Base-by-base conservation (phyloP, 352 stramenopile species). In the Pythium scleroteichum region DNA sequence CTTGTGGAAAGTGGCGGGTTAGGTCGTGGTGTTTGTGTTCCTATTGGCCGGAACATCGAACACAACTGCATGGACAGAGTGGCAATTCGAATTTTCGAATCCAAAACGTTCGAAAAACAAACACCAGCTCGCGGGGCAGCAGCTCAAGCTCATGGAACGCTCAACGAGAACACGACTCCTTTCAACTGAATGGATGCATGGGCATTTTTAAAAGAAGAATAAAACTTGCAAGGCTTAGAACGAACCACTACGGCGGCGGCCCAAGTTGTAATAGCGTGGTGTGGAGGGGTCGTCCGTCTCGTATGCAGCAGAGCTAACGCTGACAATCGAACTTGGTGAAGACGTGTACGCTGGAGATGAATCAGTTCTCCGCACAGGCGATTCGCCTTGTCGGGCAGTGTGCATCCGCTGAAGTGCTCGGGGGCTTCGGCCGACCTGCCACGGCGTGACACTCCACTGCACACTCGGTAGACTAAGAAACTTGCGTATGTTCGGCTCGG, bases 381-480 rank as follows among this genome's bases (percentile, higher is more conserved):
- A 53, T 2, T 48, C 41, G 1, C 48, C 14, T 9, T 52, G 63
- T 20, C 50, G 24, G 7, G 19, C 38, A 13, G n/a, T 9, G 9
- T 20, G 40, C 22, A 39, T 33, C 14, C n/a, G 32, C 33, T 46
- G 13, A 17, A 44, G 17, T 44, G 5, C 38, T 4, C 46, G 32
- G 2, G 52, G 26, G n/a, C 17, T 51, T 9, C 13, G 24, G 8
- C 22, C 9, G 2, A 51, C 69, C 17, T 47, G 72, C 73, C 76
- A 76, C 13, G 80, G 73, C 2, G 88, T 75, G 23, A 92, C 64
- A 26, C 73, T 87, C 85, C 85, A 94, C 40, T 90, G 68, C 14
- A 94, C 80, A 47, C 56, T 62, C 39, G 79, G 85, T 4, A 94
- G 73, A n/a, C 80, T 53, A 2, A 94, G 61, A 45, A 94, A 94